These are phyloP conservation scores for Sedum album DNA, from an alignment of 164 flowering plant species.

Conservation along the genomic window DNA sequence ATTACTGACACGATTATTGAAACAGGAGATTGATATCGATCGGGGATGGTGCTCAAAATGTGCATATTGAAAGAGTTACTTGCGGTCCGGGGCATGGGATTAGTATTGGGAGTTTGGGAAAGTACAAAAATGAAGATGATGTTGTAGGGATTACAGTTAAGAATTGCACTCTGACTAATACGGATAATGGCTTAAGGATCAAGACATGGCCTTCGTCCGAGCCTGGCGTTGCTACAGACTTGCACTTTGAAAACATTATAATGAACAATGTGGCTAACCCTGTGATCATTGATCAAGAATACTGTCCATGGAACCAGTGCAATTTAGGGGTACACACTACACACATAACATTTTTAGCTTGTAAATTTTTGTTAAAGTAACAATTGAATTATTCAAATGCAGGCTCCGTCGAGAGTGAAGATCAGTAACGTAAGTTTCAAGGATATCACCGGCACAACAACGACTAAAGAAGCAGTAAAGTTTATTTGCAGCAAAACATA, in stretches of 20 bases:
- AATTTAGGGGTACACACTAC: conserved; percentile 14
- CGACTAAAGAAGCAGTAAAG: conserved; percentile 16
- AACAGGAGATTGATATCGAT: conserved; percentile 65
- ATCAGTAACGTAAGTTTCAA: conserved; percentile 17
- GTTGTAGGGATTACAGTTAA: conserved; percentile 28
- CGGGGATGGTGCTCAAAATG: conserved; percentile 28
- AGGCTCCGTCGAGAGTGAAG: conserved; percentile 9
- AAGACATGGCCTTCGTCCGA: conserved; percentile 39
- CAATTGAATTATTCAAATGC: neutral
- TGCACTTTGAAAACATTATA: conserved; percentile 33
- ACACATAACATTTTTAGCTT: no score
- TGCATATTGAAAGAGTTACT: conserved; percentile 16
- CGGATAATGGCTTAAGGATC: conserved; percentile 38
- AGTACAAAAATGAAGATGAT: conserved; percentile 20
- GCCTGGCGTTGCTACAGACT: conserved; percentile 16
- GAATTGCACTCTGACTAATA: conserved; percentile 31
- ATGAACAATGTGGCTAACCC: conserved; percentile 43
- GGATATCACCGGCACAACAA: conserved; percentile 21
- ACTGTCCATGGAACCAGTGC: conserved; percentile 42
- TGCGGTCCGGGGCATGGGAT: conserved; percentile 64
- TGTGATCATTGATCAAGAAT: conserved; percentile 43
- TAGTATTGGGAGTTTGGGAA: conserved; percentile 58
- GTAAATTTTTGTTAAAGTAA: no score
- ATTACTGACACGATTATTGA: conserved; percentile 19
- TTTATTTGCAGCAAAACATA: conserved; percentile 17